phyloP scores from a whole-genome alignment of 2,329 filamentous ascomycete genomes.

The Xenosphaeropsis pyriputrescens region DNA sequence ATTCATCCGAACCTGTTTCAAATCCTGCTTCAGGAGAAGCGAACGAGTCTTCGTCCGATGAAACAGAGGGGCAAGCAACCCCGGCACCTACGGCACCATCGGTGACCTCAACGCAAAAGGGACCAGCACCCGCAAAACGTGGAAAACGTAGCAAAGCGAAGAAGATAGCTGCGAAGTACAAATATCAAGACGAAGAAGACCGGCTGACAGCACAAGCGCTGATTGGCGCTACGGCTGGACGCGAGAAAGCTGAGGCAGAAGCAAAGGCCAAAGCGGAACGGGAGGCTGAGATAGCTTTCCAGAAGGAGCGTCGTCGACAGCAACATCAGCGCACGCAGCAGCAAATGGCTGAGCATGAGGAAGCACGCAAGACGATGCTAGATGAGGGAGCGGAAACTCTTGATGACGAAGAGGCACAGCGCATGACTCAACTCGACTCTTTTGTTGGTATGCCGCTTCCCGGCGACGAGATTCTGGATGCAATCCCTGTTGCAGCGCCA shows the following conservation, averaged over 20 bases:
- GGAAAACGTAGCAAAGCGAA: constrained; percentile 75
- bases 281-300: constrained; percentile 58
- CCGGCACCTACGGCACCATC: constrained; percentile 11
- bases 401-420: constrained; percentile 42
- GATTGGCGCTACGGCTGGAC: constrained; percentile 61
- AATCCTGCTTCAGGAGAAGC: background rate
- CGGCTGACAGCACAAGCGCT: constrained; percentile 68
- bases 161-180: constrained; percentile 82
- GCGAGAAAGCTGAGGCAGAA: constrained; percentile 54
- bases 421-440: constrained; percentile 42
- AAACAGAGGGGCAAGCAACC: constrained; percentile 7
- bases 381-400: constrained; percentile 40
- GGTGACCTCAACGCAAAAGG: constrained; percentile 27
- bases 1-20: background rate
- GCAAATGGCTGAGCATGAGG: constrained; percentile 64
- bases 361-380: constrained; percentile 43
- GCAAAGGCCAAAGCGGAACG: constrained; percentile 49
- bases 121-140: constrained; percentile 36
- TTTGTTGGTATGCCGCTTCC: constrained; percentile 66
- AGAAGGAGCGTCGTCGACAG: constrained; percentile 59
- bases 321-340: constrained; percentile 69
- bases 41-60: constrained; percentile 8
- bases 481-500: constrained; percentile 48
- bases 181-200: constrained; percentile 88
- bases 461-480: constrained; percentile 70